These are phyloP conservation scores for Adiantum capillusveneris DNA, from an alignment of 75 land plant genomes.

Conservation along the genomic window DNA sequence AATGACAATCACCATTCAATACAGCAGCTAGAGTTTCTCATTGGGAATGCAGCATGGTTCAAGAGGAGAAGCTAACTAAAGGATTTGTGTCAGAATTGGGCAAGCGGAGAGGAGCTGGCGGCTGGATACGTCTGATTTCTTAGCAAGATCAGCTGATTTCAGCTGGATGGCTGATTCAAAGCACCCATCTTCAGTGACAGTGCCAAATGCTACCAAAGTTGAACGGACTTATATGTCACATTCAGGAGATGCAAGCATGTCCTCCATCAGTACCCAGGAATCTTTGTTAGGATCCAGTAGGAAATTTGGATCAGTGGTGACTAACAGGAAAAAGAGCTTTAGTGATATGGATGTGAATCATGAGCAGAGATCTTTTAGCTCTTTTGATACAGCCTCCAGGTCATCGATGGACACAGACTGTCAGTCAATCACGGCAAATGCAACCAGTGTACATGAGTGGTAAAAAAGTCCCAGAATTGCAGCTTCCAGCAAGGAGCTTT, in stretches of 20 bases:
- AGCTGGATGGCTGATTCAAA: not conserved
- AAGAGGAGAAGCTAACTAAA: conserved; percentile 1
- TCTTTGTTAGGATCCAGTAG: not conserved
- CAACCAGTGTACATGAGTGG: not conserved
- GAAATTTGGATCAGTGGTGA: not conserved
- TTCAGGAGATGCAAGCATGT: too few relatives aligned
- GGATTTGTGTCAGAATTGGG: not conserved
- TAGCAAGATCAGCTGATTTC: not conserved
- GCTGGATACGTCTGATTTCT: not conserved
- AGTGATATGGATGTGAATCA: not conserved
- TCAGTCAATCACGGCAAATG: not conserved
- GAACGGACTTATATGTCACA: too few relatives aligned
- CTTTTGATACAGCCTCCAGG: not conserved
- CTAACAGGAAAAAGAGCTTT: not conserved
- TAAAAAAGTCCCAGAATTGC: not conserved
- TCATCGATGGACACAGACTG: not conserved
- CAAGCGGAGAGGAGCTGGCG: not conserved
- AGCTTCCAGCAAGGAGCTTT: not conserved
- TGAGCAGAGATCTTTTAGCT: not conserved
- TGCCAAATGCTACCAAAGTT: too few relatives aligned
- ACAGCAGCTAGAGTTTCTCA: conserved; percentile 2
- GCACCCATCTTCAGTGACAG: not conserved
- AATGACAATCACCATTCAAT: conserved; percentile 3
- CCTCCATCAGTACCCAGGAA: not conserved
- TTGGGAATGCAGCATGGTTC: not conserved